Evolutionary conservation across 768 basidiomycete species (phyloP).

Genomic region (Scleroderma bovista): DNA sequence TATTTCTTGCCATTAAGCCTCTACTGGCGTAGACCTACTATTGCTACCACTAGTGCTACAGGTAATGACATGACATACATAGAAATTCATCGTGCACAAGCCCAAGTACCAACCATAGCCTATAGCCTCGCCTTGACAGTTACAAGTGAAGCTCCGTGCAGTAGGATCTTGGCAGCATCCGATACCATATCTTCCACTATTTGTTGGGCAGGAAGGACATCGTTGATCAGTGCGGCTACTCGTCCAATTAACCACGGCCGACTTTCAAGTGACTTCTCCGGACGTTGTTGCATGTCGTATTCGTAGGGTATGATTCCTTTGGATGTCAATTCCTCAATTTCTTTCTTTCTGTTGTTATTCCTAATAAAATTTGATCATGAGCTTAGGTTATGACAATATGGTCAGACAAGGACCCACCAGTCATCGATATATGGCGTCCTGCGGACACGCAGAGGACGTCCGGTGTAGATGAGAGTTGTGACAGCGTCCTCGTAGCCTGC

Average conservation of each 20-base stretch:
- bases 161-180: constrained; percentile 46
- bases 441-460: constrained; percentile 81
- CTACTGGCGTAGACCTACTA: too few species aligned
- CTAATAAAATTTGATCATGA: constrained; percentile 28
- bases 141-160: constrained; percentile 35
- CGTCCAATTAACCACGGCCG: constrained; percentile 81
- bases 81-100: too few species aligned
- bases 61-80: too few species aligned
- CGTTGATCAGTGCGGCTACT: constrained; percentile 68
- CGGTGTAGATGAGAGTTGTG: constrained; percentile 86
- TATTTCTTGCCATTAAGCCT: too few species aligned
- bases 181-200: constrained; percentile 80
- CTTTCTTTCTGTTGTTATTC: constrained; percentile 71
- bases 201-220: constrained; percentile 74
- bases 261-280: constrained; percentile 66
- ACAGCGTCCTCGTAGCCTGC: constrained; percentile 75
- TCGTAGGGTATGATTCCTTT: constrained; percentile 79
- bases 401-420: constrained; percentile 50
- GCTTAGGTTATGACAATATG: too few species aligned
- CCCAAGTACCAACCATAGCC: background rate
- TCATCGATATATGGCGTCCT: constrained; percentile 82
- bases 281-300: constrained; percentile 69
- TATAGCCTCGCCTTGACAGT: constrained; percentile 48
- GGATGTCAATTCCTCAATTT: constrained; percentile 78
- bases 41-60: too few species aligned